These are phyloP conservation scores for Mucor indicus DNA, from an alignment of 371 early-diverging fungal species.

Conservation along the genomic window DNA sequence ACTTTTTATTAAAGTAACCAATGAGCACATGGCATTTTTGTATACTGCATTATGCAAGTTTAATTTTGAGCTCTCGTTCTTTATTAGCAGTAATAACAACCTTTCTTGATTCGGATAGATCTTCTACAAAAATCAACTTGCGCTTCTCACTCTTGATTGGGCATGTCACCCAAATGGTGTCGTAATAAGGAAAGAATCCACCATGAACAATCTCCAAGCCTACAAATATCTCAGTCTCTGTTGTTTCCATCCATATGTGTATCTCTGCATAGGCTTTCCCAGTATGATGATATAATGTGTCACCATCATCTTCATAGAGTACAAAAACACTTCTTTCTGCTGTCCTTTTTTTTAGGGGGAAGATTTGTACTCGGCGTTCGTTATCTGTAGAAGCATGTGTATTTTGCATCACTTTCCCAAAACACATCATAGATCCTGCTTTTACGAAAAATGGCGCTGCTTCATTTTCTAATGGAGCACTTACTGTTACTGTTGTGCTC, in stretches of 20 bases:
- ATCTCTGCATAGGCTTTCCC: slow-evolving; percentile 32
- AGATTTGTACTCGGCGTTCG: slow-evolving; percentile 35
- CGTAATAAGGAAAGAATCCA: slow-evolving; percentile 37
- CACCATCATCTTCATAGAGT: slow-evolving; percentile 42
- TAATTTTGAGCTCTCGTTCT: no score
- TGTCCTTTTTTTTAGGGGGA: slow-evolving; percentile 18
- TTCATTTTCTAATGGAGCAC: slow-evolving; percentile 19
- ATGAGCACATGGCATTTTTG: no score
- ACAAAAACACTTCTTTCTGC: slow-evolving; percentile 13
- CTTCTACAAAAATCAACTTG: slow-evolving; percentile 27
- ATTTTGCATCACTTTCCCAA: slow-evolving; percentile 34
- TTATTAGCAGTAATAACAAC: no score
- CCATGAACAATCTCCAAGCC: slow-evolving; percentile 30
- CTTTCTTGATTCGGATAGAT: no score
- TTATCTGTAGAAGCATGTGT: slow-evolving; percentile 24
- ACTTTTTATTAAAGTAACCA: no score
- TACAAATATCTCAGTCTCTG: slow-evolving; percentile 21
- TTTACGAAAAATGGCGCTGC: slow-evolving; percentile 33
- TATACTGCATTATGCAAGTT: no score
- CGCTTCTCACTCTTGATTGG: slow-evolving; percentile 40
- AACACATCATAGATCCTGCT: slow-evolving; percentile 27
- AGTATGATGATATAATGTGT: slow-evolving; percentile 31
- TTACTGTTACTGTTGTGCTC: slow-evolving; percentile 19
- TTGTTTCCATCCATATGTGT: slow-evolving; percentile 27
- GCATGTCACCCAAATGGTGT: slow-evolving; percentile 38